Conservation (phyloP, 768 basidiomycete species). For the Calocybe gangraenosa region DNA sequence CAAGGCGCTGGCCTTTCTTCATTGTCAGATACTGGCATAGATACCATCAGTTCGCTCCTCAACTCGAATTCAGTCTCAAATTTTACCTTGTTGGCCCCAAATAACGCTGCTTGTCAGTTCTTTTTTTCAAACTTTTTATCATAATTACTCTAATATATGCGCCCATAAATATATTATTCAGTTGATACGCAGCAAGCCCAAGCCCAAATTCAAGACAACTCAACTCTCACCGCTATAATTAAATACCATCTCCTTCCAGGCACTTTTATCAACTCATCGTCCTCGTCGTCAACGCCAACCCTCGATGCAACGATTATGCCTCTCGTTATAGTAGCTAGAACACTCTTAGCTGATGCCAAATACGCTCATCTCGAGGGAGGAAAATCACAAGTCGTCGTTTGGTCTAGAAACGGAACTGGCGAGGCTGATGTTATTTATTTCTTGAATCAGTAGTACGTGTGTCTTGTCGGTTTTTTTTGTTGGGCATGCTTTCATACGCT, state of each 20-base stretch:
- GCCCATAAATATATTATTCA: background rate
- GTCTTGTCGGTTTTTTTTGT: background rate
- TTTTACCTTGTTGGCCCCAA: slow-evolving; percentile 18
- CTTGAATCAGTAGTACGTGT: slow-evolving; percentile 45
- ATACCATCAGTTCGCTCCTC: background rate
- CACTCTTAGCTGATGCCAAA: slow-evolving; percentile 47
- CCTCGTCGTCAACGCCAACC: slow-evolving; percentile 14
- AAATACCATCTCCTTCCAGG: slow-evolving; percentile 20
- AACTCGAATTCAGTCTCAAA: slow-evolving; percentile 9
- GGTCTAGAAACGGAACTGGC: slow-evolving; percentile 29
- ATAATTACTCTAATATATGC: background rate
- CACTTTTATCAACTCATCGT: slow-evolving; percentile 12
- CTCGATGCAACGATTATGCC: slow-evolving; percentile 42
- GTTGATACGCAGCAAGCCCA: slow-evolving; percentile 12
- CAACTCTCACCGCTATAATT: slow-evolving; percentile 12
- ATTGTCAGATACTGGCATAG: slow-evolving; percentile 8
- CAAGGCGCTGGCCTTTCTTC: slow-evolving; percentile 10
- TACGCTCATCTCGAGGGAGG: slow-evolving; percentile 55
- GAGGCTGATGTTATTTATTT: slow-evolving; percentile 34
- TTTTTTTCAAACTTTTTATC: background rate
- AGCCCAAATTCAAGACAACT: slow-evolving; percentile 1
- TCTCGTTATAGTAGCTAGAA: slow-evolving; percentile 59
- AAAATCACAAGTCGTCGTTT: slow-evolving; percentile 51
- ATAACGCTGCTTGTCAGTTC: slow-evolving; percentile 19
- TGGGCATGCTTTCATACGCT: background rate